Conservation (phyloP, 2,329 filamentous ascomycete genomes). For the Stachybotrys chlorohalonatus region DNA sequence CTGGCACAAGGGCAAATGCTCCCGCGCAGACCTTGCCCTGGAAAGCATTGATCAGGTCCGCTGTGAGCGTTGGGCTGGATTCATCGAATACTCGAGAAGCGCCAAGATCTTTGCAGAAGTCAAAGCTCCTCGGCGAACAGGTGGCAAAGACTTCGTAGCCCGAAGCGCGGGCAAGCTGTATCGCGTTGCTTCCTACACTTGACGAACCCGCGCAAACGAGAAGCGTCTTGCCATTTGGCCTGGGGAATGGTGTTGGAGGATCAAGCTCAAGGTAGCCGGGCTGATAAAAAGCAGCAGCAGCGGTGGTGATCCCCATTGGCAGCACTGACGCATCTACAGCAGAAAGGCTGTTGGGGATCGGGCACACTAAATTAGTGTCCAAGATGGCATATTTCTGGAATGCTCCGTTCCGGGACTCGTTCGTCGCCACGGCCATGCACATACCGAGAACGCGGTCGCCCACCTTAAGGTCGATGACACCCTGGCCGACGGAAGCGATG, state of each 20-base stretch:
- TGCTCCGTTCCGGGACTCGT: background rate
- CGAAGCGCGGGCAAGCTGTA: slow-evolving; percentile 31
- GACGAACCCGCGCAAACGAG: slow-evolving; percentile 37
- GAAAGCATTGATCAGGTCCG: slow-evolving; percentile 5
- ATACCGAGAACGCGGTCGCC: background rate
- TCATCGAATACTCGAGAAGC: slow-evolving; percentile 34
- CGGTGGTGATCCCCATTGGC: slow-evolving; percentile 1
- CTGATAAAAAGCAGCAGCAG: slow-evolving; percentile 2
- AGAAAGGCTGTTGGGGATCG: background rate
- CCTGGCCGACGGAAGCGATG: background rate
- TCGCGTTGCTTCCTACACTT: slow-evolving; percentile 31
- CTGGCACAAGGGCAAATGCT: slow-evolving; percentile 3
- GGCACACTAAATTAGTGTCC: background rate
- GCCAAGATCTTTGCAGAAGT: slow-evolving; percentile 29
- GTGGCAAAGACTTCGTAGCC: slow-evolving; percentile 35
- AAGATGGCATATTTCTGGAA: background rate
- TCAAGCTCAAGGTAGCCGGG: slow-evolving; percentile 2
- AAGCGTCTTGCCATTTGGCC: background rate
- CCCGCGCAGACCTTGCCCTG: slow-evolving; percentile 2
- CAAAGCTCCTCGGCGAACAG: slow-evolving; percentile 29
- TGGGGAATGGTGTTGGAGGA: slow-evolving; percentile 7
- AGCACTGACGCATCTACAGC: slow-evolving; percentile 1
- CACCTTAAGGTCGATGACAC: background rate
- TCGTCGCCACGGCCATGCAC: background rate
- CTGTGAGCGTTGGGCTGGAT: slow-evolving; percentile 4